Percentiles rank a stretch among this genome's conserved stretches.
Conservation (phyloP, 768 basidiomycete genomes). For the Leccinum boreale region DNA sequence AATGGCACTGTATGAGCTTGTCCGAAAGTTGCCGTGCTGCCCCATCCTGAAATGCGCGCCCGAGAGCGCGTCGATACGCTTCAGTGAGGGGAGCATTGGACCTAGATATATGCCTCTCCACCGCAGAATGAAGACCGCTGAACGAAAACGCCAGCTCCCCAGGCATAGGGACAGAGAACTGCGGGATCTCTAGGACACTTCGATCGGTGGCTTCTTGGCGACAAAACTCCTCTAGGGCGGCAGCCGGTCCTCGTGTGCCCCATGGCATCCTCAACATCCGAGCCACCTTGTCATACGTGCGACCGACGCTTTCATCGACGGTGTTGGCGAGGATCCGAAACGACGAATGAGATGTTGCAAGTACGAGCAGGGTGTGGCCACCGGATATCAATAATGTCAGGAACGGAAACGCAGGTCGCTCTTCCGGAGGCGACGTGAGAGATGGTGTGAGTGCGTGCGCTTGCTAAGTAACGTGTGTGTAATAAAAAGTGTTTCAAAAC, state of each 20-base stretch:
- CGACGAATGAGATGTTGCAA: slow-evolving; percentile 53
- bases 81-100: slow-evolving; percentile 30
- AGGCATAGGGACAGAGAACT: neutral
- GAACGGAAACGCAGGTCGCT: slow-evolving; percentile 73
- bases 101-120: slow-evolving; percentile 54
- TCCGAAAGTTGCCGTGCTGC: slow-evolving; percentile 71
- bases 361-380: slow-evolving; percentile 88
- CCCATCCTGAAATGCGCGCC: slow-evolving; percentile 68
- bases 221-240: slow-evolving; percentile 77
- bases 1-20: slow-evolving; percentile 48
- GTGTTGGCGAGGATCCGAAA: slow-evolving; percentile 77
- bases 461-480: slow-evolving; percentile 52
- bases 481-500: neutral
- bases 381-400: slow-evolving; percentile 87
- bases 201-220: slow-evolving; percentile 24
- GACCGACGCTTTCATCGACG: slow-evolving; percentile 71
- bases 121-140: slow-evolving; percentile 68
- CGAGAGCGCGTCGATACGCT: slow-evolving; percentile 43
- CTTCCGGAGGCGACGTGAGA: slow-evolving; percentile 49
- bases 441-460: slow-evolving; percentile 85
- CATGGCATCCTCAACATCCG: slow-evolving; percentile 65
- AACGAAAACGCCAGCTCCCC: slow-evolving; percentile 52
- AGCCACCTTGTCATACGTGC: slow-evolving; percentile 81
- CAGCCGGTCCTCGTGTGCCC: slow-evolving; percentile 64
- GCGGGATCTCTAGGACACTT: slow-evolving; percentile 36